Percentiles rank a stretch among this genome's conserved stretches.
phyloP scores from a whole-genome alignment of 441 rosid genomes.

The Erysimum cheiri region DNA sequence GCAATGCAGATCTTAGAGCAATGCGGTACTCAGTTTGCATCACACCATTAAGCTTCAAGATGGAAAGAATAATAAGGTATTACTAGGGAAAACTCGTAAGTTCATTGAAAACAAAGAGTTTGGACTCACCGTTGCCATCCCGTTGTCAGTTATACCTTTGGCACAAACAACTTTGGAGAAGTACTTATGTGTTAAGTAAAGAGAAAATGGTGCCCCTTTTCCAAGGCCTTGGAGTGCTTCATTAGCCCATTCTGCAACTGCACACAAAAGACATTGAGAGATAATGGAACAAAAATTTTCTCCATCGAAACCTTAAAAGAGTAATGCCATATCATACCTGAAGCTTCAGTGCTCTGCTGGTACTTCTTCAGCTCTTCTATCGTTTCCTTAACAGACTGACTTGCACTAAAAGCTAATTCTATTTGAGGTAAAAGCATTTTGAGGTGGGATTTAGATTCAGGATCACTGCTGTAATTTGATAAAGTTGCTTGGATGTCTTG shows the following conservation, averaged over 20 bases:
- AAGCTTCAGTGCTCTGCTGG: slow-evolving; percentile 67
- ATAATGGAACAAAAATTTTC: not conserved
- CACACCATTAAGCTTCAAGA: slow-evolving; percentile 68
- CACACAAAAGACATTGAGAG: not conserved
- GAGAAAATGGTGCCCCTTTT: slow-evolving; percentile 90
- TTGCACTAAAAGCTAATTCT: slow-evolving; percentile 54
- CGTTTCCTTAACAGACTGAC: slow-evolving; percentile 71
- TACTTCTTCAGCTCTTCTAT: slow-evolving; percentile 70
- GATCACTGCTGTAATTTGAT: slow-evolving; percentile 61
- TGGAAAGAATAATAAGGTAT: not conserved
- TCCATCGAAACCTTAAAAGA: slow-evolving; percentile 3
- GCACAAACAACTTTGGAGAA: slow-evolving; percentile 75
- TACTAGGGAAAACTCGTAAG: not conserved
- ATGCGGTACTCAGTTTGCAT: slow-evolving; percentile 91
- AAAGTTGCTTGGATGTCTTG: slow-evolving; percentile 61
- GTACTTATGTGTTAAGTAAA: slow-evolving; percentile 64
- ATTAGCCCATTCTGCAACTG: slow-evolving; percentile 78
- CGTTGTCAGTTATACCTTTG: slow-evolving; percentile 53
- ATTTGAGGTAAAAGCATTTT: slow-evolving; percentile 78
- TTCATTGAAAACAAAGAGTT: not conserved
- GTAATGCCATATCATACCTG: slow-evolving; percentile 54
- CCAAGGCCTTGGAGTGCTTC: slow-evolving; percentile 77
- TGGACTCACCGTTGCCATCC: slow-evolving; percentile 62
- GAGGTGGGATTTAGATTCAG: slow-evolving; percentile 75
- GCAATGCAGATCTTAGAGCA: slow-evolving; percentile 75